Evolutionary conservation across 805 yeast genomes (phyloP).

Genomic region (Metschnikowia noctiluminum): DNA sequence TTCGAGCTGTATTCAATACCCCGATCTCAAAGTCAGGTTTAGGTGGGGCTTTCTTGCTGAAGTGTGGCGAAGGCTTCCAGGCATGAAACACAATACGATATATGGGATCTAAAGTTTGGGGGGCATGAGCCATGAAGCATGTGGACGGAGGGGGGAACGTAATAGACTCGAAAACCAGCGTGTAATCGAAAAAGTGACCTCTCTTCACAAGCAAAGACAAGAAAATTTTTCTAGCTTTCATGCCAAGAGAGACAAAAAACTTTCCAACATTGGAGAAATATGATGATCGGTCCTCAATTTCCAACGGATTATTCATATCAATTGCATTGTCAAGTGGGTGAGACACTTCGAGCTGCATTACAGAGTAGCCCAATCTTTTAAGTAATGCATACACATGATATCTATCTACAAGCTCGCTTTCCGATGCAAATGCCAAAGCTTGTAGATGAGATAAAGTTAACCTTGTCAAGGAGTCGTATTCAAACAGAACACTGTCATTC

Average conservation of each 20-base stretch:
- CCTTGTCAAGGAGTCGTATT: constrained; percentile 24
- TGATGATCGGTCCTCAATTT: not conserved
- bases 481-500: constrained; percentile 21
- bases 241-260: not conserved
- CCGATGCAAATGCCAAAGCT: constrained; percentile 41
- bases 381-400: constrained; percentile 70
- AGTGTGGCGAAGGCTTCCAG: constrained; percentile 79
- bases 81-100: constrained; percentile 54
- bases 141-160: constrained; percentile 18
- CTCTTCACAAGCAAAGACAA: not conserved
- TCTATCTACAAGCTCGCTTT: constrained; percentile 43
- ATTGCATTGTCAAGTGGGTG: not conserved
- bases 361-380: constrained; percentile 76
- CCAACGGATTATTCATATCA: too few relatives aligned
- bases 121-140: not conserved
- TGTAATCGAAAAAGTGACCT: constrained; percentile 26
- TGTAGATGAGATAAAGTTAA: constrained; percentile 66
- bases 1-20: constrained; percentile 47
- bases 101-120: constrained; percentile 7
- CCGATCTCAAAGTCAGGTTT: constrained; percentile 72
- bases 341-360: constrained; percentile 19
- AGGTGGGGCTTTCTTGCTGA: constrained; percentile 68
- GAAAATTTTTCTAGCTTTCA: not conserved
- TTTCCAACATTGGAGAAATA: not conserved
- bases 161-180: constrained; percentile 23